A percentile compares a stretch with the other conserved stretches of the same genome.
phyloP scores from a whole-genome alignment of 2,329 filamentous ascomycete species.

The Didymella segeticola region DNA sequence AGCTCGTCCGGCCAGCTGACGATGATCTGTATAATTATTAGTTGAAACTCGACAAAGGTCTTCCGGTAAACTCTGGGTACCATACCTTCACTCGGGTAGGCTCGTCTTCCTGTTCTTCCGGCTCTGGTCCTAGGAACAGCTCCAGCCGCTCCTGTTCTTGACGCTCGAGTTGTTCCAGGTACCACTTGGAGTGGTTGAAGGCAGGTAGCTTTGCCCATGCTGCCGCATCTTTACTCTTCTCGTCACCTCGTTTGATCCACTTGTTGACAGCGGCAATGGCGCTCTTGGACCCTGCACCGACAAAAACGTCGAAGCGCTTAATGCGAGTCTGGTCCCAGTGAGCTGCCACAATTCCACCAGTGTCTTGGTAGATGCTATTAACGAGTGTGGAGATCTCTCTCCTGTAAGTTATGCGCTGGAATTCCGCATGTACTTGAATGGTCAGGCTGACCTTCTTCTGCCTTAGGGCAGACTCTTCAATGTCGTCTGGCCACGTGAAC shows the following conservation, averaged over 20 bases:
- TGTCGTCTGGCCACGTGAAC: constrained; percentile 4
- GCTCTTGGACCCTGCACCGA: constrained; percentile 25
- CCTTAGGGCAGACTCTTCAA: constrained; percentile 5
- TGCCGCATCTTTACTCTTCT: constrained; percentile 29
- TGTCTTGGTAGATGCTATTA: constrained; percentile 24
- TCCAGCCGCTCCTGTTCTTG: constrained; percentile 27
- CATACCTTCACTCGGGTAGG: constrained; percentile 17
- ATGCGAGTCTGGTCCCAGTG: constrained; percentile 20
- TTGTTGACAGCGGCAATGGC: constrained; percentile 32
- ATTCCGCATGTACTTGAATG: constrained; percentile 30
- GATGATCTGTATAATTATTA: no score
- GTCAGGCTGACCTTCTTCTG: not conserved
- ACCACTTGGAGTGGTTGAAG: constrained; percentile 34
- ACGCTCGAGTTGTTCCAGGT: constrained; percentile 24
- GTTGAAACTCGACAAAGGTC: no score
- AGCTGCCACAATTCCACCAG: constrained; percentile 28
- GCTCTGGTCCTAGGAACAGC: constrained; percentile 28
- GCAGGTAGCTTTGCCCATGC: constrained; percentile 39
- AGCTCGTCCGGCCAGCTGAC: constrained; percentile 37
- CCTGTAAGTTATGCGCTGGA: constrained; percentile 18
- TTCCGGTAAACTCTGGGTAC: no score
- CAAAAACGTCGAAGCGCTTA: constrained; percentile 34
- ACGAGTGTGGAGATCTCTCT: constrained; percentile 24
- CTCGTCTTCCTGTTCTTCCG: constrained; percentile 15
- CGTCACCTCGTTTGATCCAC: constrained; percentile 34